These are phyloP conservation scores for Eremomyces bilateralis DNA, from an alignment of 495 filamentous ascomycete genomes.

Conservation along the genomic window DNA sequence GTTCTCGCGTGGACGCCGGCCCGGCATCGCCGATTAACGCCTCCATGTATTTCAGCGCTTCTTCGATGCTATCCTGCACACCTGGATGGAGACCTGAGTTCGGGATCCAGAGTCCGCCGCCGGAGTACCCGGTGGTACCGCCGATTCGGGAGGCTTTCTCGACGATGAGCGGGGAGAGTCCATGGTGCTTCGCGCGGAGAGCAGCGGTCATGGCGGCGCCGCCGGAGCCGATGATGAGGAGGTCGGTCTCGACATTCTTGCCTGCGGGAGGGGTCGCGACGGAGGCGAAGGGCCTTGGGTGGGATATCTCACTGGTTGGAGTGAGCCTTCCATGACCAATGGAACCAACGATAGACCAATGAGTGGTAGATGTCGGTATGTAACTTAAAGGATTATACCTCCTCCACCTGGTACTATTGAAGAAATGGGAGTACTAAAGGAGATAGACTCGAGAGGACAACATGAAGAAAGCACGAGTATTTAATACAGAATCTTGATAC, in stretches of 20 bases:
- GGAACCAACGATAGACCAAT: too few relatives aligned
- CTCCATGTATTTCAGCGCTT: constrained; percentile 10
- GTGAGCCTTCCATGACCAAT: too few relatives aligned
- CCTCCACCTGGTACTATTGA: too few relatives aligned
- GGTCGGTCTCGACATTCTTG: constrained; percentile 4
- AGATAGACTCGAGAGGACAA: too few relatives aligned
- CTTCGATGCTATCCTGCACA: constrained; percentile 3
- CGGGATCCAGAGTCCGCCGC: constrained; percentile 13
- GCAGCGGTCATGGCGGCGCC: constrained; percentile 12
- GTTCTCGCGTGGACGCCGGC: constrained; percentile 5
- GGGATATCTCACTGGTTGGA: too few relatives aligned
- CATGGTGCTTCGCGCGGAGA: constrained; percentile 6
- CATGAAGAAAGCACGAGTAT: too few relatives aligned
- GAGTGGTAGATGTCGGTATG: too few relatives aligned
- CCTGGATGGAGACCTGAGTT: constrained; percentile 4
- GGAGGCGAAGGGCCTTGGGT: too few relatives aligned
- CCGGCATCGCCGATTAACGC: constrained; percentile 4
- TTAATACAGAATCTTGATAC: too few relatives aligned
- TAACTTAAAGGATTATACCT: too few relatives aligned
- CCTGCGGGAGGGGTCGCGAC: too few relatives aligned
- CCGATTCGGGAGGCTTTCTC: constrained; percentile 12
- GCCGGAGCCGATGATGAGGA: constrained; percentile 13
- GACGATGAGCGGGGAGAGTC: constrained; percentile 9
- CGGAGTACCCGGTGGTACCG: constrained; percentile 13
- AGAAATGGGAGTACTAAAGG: too few relatives aligned